A percentile compares a stretch with the other conserved stretches of the same genome.
phyloP scores from a whole-genome alignment of 345 rosid species.

The Sisymbrium altissimum region DNA sequence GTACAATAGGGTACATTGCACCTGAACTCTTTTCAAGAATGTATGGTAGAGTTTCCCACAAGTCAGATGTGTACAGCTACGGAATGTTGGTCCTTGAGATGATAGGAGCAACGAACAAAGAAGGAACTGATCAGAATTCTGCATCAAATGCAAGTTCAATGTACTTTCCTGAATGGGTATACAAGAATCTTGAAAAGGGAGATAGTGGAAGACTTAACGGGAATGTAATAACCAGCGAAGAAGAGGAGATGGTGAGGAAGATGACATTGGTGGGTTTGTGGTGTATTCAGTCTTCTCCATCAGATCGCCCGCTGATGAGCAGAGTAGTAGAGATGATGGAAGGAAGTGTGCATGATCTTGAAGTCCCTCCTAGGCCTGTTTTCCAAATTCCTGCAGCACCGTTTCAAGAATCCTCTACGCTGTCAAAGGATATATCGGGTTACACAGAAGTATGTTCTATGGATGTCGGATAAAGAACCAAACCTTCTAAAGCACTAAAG shows the following conservation, averaged over 20 bases:
- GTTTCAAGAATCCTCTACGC: background rate
- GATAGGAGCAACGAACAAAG: background rate
- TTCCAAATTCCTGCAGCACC: background rate
- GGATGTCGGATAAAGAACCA: background rate
- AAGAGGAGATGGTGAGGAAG: background rate
- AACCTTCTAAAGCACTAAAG: background rate
- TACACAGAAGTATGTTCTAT: background rate
- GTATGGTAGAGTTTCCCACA: background rate
- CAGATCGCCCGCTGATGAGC: background rate
- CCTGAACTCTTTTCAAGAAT: background rate
- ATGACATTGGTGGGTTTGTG: background rate
- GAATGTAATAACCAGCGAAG: background rate
- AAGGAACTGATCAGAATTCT: background rate
- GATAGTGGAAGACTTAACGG: background rate
- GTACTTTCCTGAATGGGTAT: background rate
- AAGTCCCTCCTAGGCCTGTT: background rate
- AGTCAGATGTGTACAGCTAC: background rate
- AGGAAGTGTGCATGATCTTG: background rate
- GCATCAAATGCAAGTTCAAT: background rate
- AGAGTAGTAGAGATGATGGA: constrained; percentile 6
- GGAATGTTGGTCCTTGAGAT: background rate
- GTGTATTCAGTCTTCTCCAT: background rate
- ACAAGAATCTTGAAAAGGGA: background rate
- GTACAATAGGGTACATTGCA: background rate
- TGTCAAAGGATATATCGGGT: background rate